Evolutionary conservation across 306 rosid species (phyloP).

Genomic region (Vicia faba): DNA sequence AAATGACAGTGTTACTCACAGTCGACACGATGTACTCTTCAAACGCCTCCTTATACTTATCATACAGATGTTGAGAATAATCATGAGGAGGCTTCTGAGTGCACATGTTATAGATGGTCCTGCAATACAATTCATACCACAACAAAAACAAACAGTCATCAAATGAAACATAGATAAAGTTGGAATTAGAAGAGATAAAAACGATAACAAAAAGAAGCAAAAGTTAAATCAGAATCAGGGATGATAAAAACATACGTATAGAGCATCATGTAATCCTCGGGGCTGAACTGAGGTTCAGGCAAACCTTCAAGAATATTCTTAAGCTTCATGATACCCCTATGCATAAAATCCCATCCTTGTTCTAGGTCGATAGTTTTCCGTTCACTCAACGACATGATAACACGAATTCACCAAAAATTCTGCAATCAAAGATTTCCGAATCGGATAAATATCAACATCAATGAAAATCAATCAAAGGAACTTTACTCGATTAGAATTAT

Average conservation of each 20-base stretch:
- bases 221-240: background rate
- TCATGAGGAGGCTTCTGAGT: constrained; percentile 82
- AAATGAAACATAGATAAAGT: background rate
- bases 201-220: background rate
- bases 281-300: constrained; percentile 58
- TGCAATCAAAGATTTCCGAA: background rate
- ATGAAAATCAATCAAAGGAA: background rate
- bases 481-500: background rate
- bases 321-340: constrained; percentile 59
- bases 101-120: constrained; percentile 80
- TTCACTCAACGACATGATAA: constrained; percentile 48
- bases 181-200: background rate
- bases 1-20: constrained; percentile 42
- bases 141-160: constrained; percentile 14
- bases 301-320: constrained; percentile 68
- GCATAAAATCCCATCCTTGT: constrained; percentile 68
- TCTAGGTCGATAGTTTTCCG: constrained; percentile 58
- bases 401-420: constrained; percentile 24
- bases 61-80: constrained; percentile 74
- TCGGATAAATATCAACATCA: background rate
- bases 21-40: constrained; percentile 57
- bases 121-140: constrained; percentile 37
- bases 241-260: constrained; percentile 46
- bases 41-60: constrained; percentile 64
- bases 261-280: constrained; percentile 59